These are phyloP conservation scores for Eucalyptus victrix DNA, from an alignment of 345 rosid species.

Conservation along the genomic window DNA sequence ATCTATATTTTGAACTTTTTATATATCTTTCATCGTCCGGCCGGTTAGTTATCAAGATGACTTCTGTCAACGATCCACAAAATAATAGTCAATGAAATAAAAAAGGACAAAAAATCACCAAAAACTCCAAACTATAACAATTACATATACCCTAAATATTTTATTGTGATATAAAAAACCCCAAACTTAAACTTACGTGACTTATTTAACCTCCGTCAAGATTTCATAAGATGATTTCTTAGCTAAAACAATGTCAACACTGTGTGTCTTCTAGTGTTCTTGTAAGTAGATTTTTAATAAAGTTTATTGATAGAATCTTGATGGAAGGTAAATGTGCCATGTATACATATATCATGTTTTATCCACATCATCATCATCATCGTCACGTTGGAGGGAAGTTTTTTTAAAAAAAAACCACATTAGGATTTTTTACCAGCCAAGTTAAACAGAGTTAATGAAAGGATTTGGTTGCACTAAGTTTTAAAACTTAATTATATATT, in stretches of 20 bases:
- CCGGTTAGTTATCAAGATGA: background rate
- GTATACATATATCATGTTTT: too few relatives aligned
- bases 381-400: fast-evolving
- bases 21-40: background rate
- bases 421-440: background rate
- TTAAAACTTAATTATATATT: fast-evolving
- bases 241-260: too few relatives aligned
- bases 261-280: fast-evolving
- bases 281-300: too few relatives aligned
- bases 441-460: fast-evolving
- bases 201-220: fast-evolving
- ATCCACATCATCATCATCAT: too few relatives aligned
- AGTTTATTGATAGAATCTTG: fast-evolving
- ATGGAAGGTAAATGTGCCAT: fast-evolving
- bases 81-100: too few relatives aligned
- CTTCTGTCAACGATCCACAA: background rate
- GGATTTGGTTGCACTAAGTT: fast-evolving
- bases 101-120: fast-evolving
- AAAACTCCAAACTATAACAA: too few relatives aligned
- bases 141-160: too few relatives aligned
- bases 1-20: background rate
- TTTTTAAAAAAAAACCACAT: fast-evolving
- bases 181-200: fast-evolving
- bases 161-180: too few relatives aligned
- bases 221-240: too few relatives aligned